A percentile compares a stretch with the other conserved stretches of the same genome.
Conservation (phyloP, 306 rosid genomes). For the Cucurbita maxima region DNA sequence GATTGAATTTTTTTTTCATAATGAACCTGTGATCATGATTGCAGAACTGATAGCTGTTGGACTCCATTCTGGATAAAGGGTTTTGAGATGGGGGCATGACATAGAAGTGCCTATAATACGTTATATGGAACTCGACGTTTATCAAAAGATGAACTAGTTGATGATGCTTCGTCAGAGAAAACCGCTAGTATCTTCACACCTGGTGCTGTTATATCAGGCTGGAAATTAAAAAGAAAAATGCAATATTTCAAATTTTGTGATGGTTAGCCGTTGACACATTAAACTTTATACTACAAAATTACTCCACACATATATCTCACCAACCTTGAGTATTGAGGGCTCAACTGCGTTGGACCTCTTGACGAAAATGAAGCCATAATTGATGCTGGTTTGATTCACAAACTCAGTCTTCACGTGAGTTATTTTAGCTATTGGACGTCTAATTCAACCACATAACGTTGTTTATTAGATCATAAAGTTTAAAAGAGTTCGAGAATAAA, state of each 20-base stretch:
- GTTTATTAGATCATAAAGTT: too few species aligned
- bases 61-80: constrained; percentile 46
- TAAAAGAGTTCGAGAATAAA: too few species aligned
- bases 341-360: constrained; percentile 47
- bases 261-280: too few species aligned
- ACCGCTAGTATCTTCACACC: constrained; percentile 36
- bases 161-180: constrained; percentile 4
- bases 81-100: constrained; percentile 49
- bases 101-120: constrained; percentile 33
- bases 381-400: constrained; percentile 34
- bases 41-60: constrained; percentile 56
- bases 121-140: constrained; percentile 16
- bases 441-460: background rate
- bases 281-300: too few species aligned
- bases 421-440: constrained; percentile 35
- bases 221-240: too few species aligned
- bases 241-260: too few species aligned
- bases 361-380: constrained; percentile 55
- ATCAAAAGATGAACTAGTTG: constrained; percentile 11
- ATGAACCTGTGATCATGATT: constrained; percentile 44
- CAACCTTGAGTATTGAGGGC: background rate
- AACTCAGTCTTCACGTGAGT: constrained; percentile 21
- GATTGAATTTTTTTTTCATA: too few species aligned
- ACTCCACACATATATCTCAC: too few species aligned
- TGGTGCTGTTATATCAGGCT: constrained; percentile 26